These are phyloP conservation scores for Penicillium manginii DNA, from an alignment of 495 filamentous ascomycete genomes.

Conservation along the genomic window DNA sequence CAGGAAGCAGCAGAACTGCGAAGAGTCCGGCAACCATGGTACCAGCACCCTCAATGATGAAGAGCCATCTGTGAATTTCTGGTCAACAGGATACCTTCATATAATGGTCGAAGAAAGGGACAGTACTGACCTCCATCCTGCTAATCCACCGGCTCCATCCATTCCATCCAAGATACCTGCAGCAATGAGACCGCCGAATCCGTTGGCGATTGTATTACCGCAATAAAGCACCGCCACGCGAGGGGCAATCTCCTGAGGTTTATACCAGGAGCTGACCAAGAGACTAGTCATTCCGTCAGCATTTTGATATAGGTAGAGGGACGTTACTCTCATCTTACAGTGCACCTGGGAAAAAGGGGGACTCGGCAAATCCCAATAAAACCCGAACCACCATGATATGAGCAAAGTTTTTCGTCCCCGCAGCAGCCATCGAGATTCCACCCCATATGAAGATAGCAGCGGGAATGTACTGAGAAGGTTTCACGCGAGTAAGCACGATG, in stretches of 20 bases:
- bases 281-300: slow-evolving; percentile 11
- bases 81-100: neutral
- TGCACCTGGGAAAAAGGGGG: slow-evolving; percentile 50
- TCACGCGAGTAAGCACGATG: slow-evolving; percentile 51
- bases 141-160: slow-evolving; percentile 21
- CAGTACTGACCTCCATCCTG: slow-evolving; percentile 21
- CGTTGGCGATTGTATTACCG: slow-evolving; percentile 30
- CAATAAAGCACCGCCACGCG: slow-evolving; percentile 29
- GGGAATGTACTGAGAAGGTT: slow-evolving; percentile 29
- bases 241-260: slow-evolving; percentile 25
- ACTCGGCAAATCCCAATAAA: slow-evolving; percentile 49
- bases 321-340: slow-evolving; percentile 32
- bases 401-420: slow-evolving; percentile 43
- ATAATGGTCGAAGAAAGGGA: neutral
- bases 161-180: slow-evolving; percentile 23
- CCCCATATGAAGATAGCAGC: slow-evolving; percentile 39
- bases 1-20: slow-evolving; percentile 23
- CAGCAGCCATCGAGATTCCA: slow-evolving; percentile 39
- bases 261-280: slow-evolving; percentile 30
- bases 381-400: slow-evolving; percentile 41
- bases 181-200: slow-evolving; percentile 27
- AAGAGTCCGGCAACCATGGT: slow-evolving; percentile 26
- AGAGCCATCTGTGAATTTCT: slow-evolving; percentile 17
- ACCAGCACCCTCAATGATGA: slow-evolving; percentile 27
- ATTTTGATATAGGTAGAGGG: neutral